Conservation (phyloP, 2,329 filamentous ascomycete genomes). For the Colletotrichum sp. region DNA sequence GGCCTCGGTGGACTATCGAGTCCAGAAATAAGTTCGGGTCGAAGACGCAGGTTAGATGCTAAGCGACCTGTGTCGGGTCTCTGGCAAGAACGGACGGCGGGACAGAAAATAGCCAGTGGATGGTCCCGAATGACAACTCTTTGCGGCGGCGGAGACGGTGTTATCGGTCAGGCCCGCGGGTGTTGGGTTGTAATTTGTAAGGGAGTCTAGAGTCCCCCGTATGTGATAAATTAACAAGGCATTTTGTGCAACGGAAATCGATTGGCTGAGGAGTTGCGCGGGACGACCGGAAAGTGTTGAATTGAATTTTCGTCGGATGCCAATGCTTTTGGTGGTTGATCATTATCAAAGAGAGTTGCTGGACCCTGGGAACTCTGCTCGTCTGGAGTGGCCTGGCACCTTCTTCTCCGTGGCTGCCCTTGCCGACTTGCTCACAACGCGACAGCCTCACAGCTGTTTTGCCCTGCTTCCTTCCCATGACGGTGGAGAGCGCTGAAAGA, state of each 20-base stretch:
- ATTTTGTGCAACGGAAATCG: not conserved
- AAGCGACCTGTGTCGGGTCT: not conserved
- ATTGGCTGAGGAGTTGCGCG: not conserved
- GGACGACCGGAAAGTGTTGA: conserved; percentile 7
- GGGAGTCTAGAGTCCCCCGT: not conserved
- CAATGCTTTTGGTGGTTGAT: not conserved
- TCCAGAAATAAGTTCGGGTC: not conserved
- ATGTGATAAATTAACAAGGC: not conserved
- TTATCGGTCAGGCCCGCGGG: not conserved
- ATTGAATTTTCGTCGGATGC: not conserved
- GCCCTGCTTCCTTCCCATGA: not conserved
- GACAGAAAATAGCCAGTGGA: not conserved
- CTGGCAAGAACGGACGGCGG: not conserved
- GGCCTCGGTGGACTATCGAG: not conserved
- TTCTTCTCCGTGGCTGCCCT: not conserved
- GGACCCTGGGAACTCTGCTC: not conserved
- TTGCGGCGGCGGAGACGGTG: not conserved
- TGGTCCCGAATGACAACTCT: not conserved
- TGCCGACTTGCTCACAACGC: not conserved
- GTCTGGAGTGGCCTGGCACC: not conserved
- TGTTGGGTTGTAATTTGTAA: not conserved
- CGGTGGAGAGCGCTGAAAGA: not conserved
- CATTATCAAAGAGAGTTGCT: not conserved
- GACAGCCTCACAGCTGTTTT: not conserved
- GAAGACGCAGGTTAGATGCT: not conserved